phyloP scores from a whole-genome alignment of 2,329 filamentous ascomycete genomes.

The Bipolaris sorokiniana region DNA sequence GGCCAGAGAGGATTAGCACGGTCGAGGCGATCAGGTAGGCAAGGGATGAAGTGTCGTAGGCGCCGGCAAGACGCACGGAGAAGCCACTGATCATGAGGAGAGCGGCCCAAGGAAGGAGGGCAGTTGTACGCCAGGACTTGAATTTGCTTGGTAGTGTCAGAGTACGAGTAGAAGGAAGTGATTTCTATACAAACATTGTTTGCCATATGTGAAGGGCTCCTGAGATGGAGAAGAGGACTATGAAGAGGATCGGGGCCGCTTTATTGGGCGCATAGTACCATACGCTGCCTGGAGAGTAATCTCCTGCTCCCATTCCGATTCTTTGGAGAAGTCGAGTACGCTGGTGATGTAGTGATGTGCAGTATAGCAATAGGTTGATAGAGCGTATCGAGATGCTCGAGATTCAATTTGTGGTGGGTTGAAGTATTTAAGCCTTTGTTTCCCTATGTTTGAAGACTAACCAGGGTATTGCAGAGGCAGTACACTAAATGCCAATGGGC shows the following conservation, averaged over 20 bases:
- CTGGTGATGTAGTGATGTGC: not conserved
- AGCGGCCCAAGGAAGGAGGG: conserved; percentile 61
- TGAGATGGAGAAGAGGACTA: conserved; percentile 56
- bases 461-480: too few relatives aligned
- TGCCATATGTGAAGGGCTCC: conserved; percentile 61
- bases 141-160: conserved; percentile 53
- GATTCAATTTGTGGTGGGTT: not conserved
- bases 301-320: conserved; percentile 40
- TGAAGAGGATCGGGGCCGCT: conserved; percentile 61
- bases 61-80: conserved; percentile 59
- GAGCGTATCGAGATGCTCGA: not conserved
- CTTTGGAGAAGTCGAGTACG: not conserved
- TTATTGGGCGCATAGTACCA: conserved; percentile 62
- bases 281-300: conserved; percentile 43
- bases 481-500: not conserved
- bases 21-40: conserved; percentile 50
- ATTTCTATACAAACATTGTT: conserved; percentile 55
- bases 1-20: conserved; percentile 50
- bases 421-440: not conserved
- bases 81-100: conserved; percentile 64
- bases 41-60: conserved; percentile 57
- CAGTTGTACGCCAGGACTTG: conserved; percentile 63
- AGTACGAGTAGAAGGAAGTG: not conserved
- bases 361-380: not conserved
- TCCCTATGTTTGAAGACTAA: too few relatives aligned